Evolutionary conservation across 2,329 filamentous ascomycete genomes (phyloP).

Genomic region (Trichophaea hybrida): DNA sequence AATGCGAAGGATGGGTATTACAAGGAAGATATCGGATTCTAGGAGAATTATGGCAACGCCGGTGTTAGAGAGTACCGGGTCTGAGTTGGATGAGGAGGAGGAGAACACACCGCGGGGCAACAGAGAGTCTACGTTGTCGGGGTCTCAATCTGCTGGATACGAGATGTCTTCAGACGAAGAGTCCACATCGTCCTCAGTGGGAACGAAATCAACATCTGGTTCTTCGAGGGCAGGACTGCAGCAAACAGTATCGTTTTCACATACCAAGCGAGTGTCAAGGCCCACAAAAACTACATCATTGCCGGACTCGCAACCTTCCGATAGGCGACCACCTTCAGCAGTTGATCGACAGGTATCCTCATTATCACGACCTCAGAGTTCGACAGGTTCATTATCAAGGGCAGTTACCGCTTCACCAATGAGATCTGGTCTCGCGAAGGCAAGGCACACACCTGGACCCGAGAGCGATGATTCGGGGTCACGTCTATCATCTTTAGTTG

Average conservation of each 20-base stretch:
- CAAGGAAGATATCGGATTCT: conserved; percentile 24
- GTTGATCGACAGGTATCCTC: not conserved
- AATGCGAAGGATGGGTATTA: conserved; percentile 20
- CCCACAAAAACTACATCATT: conserved; percentile 11
- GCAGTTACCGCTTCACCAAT: not conserved
- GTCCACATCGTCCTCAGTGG: conserved; percentile 20
- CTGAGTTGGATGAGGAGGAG: conserved; percentile 8
- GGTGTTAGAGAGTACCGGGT: conserved; percentile 8
- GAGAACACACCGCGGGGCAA: conserved; percentile 10
- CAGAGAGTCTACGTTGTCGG: conserved; percentile 18
- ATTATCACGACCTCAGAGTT: not conserved
- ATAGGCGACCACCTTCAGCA: not conserved
- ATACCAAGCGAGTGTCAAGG: conserved; percentile 16
- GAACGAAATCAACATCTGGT: conserved; percentile 18
- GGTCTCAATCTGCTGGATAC: conserved; percentile 13
- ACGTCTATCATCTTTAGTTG: conserved; percentile 18
- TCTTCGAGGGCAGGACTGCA: conserved; percentile 17
- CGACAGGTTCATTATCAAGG: not conserved
- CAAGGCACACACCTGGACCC: conserved; percentile 7
- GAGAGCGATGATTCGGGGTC: conserved; percentile 18
- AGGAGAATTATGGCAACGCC: conserved; percentile 20
- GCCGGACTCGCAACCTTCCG: conserved; percentile 12
- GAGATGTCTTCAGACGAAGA: conserved; percentile 23
- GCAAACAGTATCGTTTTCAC: conserved; percentile 15
- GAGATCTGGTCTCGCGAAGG: not conserved